Conservation (phyloP, 345 rosid genomes). For the Eucalyptus sp. region DNA sequence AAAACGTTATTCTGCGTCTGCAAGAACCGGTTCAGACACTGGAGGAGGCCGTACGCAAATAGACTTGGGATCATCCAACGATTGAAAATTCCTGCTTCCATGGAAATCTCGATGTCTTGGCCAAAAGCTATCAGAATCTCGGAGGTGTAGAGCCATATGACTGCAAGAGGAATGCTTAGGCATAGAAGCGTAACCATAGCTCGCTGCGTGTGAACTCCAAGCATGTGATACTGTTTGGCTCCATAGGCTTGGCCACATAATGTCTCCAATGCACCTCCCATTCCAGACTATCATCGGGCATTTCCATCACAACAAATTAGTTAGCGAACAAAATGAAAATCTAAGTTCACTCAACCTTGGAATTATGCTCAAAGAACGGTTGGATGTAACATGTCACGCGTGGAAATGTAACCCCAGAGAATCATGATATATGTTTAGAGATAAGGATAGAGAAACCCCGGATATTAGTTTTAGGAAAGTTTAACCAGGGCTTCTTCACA, state of each 20-base stretch:
- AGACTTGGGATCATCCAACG: conserved; percentile 55
- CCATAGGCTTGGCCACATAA: conserved; percentile 66
- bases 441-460: neutral
- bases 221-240: conserved; percentile 47
- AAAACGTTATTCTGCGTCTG: conserved; percentile 49
- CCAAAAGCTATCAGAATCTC: conserved; percentile 27
- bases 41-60: conserved; percentile 46
- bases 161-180: conserved; percentile 34
- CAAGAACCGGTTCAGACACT: conserved; percentile 47
- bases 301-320: neutral
- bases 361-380: neutral
- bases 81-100: conserved; percentile 25
- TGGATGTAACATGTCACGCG: neutral
- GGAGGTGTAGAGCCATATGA: conserved; percentile 39
- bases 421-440: neutral
- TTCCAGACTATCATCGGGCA: neutral
- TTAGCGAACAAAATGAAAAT: neutral
- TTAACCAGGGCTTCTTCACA: neutral
- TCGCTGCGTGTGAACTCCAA: conserved; percentile 54
- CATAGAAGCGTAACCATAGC: conserved; percentile 43
- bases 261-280: conserved; percentile 40
- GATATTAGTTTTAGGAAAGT: neutral
- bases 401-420: neutral
- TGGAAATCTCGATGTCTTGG: conserved; percentile 31
- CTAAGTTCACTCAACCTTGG: neutral